Evolutionary conservation across 1,284 basidiomycete genomes (phyloP).

Genomic region (Spongispora temasekensis): DNA sequence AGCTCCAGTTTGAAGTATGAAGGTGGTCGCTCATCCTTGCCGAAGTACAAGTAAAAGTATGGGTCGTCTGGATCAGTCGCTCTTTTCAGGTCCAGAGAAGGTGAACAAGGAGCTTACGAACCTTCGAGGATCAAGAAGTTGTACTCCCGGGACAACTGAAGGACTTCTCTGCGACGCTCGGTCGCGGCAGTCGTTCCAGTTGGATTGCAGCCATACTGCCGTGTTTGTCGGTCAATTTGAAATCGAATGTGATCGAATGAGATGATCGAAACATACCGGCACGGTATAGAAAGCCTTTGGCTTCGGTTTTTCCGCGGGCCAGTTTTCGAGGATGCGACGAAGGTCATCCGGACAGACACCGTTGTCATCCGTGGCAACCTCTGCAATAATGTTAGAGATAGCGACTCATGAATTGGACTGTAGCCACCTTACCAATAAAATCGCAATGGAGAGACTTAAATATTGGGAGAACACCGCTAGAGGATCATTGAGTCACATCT

Average conservation of each 20-base stretch:
- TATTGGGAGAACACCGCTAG: conserved; percentile 65
- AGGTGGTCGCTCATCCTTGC: conserved; percentile 59
- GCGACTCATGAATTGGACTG: neutral
- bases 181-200: conserved; percentile 77
- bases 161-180: conserved; percentile 76
- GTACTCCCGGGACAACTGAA: conserved; percentile 74
- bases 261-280: conserved; percentile 49
- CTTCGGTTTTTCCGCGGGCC: conserved; percentile 72
- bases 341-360: conserved; percentile 73
- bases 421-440: conserved; percentile 55
- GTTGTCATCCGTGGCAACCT: conserved; percentile 78
- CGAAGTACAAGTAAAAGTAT: conserved; percentile 76
- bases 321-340: conserved; percentile 68
- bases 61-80: conserved; percentile 61
- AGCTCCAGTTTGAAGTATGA: conserved; percentile 82
- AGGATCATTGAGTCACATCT: conserved; percentile 16
- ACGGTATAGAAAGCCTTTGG: conserved; percentile 88
- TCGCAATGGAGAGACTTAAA: conserved; percentile 59
- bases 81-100: neutral
- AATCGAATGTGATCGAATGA: conserved; percentile 2
- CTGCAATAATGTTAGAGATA: conserved; percentile 39
- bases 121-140: conserved; percentile 88
- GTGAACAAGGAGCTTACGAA: conserved; percentile 23
- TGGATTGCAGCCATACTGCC: conserved; percentile 81
- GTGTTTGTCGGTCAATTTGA: conserved; percentile 3